Evolutionary conservation across 371 early-diverging fungal species (phyloP), one percentile per base, ranked within the genome.

Genomic region (Rhizopus microsporus): DNA sequence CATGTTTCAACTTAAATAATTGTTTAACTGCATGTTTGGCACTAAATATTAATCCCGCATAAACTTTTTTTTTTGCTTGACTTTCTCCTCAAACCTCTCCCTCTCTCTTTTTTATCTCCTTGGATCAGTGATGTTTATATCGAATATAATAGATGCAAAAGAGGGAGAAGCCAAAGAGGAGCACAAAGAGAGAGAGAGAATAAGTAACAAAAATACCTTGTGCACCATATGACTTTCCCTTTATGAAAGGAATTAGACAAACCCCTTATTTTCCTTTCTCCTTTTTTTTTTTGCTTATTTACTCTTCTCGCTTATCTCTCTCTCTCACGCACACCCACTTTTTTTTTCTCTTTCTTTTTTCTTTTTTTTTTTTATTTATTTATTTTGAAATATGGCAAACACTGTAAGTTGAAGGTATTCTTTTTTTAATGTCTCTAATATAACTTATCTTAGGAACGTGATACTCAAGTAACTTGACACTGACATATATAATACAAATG

Each of bases 381-480:
- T 35, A 29, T 40, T 48, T 38, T 31, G 30, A 48, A n/a, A 33
- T 3, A n/a, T 34, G 37, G 38, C 37, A 47, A 48, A 16, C n/a
- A 45, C 42, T 51, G 57, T 62, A 56, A 62, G 51, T 56, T 45
- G 13, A 7, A 15, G 5, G 16, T 29, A 30, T 12, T 16, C 8
- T 8, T 29, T 38, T 17, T 16, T 17, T 40, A 9, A 50, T 9
- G 30, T 50, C 16, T 17, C 17, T 47, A 56, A n/a, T 9, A 53
- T 17, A 15, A 17, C 9, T 39, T 23, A n/a, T 15, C 40, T 40
- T 59, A 77, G 77, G 74, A 77, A 60, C 74, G 74, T 56, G 77
- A 77, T 61, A 67, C 73, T 59, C 68, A 71, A 59, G 59, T 58
- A 58, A 58, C 23, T 23, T 23, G 23, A 34, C 32, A 43, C 17